phyloP scores from a whole-genome alignment of 106 monocot species.

The Agapanthus africanus region DNA sequence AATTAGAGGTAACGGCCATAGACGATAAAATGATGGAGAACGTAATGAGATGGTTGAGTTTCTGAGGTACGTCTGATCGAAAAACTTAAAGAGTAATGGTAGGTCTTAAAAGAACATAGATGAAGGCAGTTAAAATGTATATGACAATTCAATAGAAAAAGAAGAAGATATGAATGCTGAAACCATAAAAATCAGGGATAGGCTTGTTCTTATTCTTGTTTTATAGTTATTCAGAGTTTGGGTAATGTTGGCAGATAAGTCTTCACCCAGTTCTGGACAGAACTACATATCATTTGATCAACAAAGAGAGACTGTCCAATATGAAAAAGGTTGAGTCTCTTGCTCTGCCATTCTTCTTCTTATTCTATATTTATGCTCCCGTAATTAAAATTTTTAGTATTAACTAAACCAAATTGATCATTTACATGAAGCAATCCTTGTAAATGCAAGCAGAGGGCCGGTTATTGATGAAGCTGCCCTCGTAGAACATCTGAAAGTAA shows the following conservation, averaged over 20 bases:
- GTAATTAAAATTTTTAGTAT: not conserved
- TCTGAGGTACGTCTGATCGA: too few species aligned
- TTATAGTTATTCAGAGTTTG: too few species aligned
- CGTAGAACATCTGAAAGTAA: conserved; percentile 86
- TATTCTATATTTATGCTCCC: not conserved
- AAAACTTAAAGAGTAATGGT: too few species aligned
- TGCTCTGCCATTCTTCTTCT: not conserved
- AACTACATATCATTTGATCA: conserved; percentile 97
- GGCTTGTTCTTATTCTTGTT: too few species aligned
- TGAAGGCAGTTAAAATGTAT: too few species aligned
- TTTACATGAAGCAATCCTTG: conserved; percentile 65
- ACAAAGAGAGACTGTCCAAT: conserved; percentile 81
- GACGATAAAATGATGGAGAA: too few species aligned
- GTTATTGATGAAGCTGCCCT: conserved; percentile 90
- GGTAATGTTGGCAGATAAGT: conserved; percentile 65
- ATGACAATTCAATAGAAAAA: too few species aligned
- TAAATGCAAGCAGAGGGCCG: conserved; percentile 91
- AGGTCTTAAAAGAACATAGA: too few species aligned
- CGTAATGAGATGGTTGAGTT: too few species aligned
- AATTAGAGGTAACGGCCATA: too few species aligned
- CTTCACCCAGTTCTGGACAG: conserved; percentile 96
- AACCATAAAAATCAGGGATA: too few species aligned
- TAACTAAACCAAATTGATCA: not conserved
- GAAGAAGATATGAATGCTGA: too few species aligned
- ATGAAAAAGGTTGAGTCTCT: conserved; percentile 81